phyloP scores from a whole-genome alignment of 169 alveolate genomes.

The Plasmodium yoelii region DNA sequence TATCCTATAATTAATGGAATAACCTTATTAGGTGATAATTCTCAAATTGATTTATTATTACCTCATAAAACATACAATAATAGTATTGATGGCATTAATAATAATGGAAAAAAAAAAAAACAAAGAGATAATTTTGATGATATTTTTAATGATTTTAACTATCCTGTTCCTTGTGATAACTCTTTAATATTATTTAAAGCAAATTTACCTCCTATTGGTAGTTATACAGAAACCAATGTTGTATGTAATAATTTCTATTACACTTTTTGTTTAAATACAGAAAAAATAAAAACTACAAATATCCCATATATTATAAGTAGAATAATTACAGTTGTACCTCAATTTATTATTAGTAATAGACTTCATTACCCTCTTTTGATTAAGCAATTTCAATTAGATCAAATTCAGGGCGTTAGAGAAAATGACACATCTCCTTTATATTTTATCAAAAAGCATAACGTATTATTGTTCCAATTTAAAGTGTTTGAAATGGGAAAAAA shows the following conservation, averaged over 20 bases:
- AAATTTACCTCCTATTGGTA: slow-evolving; percentile 87
- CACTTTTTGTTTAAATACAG: slow-evolving; percentile 87
- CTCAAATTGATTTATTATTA: slow-evolving; percentile 72
- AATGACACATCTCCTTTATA: slow-evolving; percentile 75
- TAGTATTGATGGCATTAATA: not conserved
- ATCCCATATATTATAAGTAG: slow-evolving; percentile 86
- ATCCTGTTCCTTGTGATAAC: slow-evolving; percentile 37
- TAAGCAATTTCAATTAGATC: slow-evolving; percentile 81
- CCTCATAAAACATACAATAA: slow-evolving; percentile 53
- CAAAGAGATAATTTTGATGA: slow-evolving; percentile 19
- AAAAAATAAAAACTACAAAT: slow-evolving; percentile 83
- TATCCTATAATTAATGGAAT: slow-evolving; percentile 84
- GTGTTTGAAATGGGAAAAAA: not conserved
- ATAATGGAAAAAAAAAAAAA: slow-evolving; percentile 7
- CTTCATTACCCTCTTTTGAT: slow-evolving; percentile 75
- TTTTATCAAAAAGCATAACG: slow-evolving; percentile 30
- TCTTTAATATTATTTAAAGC: slow-evolving; percentile 75
- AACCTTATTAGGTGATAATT: slow-evolving; percentile 77
- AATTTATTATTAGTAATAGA: slow-evolving; percentile 85
- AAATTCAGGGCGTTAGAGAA: slow-evolving; percentile 54
- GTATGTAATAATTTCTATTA: slow-evolving; percentile 81
- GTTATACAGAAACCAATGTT: slow-evolving; percentile 84
- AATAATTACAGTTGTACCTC: slow-evolving; percentile 88
- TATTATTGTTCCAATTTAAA: slow-evolving; percentile 52
- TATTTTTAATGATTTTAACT: slow-evolving; percentile 57